Percentiles rank a stretch among this genome's conserved stretches.
These are phyloP conservation scores for Alternaria ventricosa DNA, from an alignment of 2,329 filamentous ascomycete species.

Conservation along the genomic window DNA sequence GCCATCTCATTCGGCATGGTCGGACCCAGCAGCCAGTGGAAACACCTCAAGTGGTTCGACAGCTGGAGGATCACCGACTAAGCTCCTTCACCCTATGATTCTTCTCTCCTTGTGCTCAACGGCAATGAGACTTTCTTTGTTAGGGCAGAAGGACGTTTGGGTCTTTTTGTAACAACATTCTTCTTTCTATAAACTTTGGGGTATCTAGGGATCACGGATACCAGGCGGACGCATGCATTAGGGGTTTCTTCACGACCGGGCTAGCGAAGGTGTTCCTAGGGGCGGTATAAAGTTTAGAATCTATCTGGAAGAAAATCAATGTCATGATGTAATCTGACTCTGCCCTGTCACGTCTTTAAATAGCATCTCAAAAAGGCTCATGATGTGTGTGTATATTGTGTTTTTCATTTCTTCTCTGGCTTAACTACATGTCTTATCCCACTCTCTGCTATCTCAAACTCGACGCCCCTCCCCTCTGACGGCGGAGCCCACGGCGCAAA, in stretches of 20 bases:
- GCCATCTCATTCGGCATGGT: constrained; percentile 97
- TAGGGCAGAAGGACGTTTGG: neutral
- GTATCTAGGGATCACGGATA: constrained; percentile 15
- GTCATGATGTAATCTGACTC: neutral
- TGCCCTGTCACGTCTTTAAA: no score
- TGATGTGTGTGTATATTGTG: neutral
- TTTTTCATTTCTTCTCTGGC: constrained; percentile 4
- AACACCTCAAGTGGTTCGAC: constrained; percentile 91
- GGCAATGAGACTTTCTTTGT: neutral
- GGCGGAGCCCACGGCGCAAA: constrained; percentile 78
- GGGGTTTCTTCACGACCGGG: neutral
- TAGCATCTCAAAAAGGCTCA: no score
- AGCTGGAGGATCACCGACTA: constrained; percentile 83
- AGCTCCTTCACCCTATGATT: neutral
- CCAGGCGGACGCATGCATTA: neutral
- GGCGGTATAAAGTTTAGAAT: neutral
- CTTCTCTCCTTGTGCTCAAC: neutral
- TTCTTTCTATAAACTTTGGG: neutral
- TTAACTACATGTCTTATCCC: constrained; percentile 34
- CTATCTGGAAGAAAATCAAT: neutral
- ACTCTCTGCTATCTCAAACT: constrained; percentile 70
- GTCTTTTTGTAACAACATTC: constrained; percentile 13
- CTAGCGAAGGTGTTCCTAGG: neutral
- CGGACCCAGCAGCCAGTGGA: constrained; percentile 81
- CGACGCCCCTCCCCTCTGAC: constrained; percentile 62